These are phyloP conservation scores for Rhizopogon vesiculosus DNA, from an alignment of 768 basidiomycete species.

Conservation along the genomic window DNA sequence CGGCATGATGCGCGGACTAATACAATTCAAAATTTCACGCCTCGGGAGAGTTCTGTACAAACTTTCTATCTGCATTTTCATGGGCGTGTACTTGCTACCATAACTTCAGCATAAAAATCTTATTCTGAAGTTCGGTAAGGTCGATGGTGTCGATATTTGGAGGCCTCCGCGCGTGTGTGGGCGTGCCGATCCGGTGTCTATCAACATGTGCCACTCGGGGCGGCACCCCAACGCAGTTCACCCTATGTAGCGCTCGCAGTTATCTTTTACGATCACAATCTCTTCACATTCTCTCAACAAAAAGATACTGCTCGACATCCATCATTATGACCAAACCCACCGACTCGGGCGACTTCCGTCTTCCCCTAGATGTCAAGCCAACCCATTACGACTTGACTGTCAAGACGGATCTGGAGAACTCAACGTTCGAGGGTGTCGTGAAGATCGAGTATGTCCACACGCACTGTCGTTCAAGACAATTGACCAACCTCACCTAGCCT, in stretches of 20 bases:
- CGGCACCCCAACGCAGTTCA: neutral
- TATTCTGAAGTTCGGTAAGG: neutral
- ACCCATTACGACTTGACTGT: constrained; percentile 76
- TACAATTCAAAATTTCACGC: too few species aligned
- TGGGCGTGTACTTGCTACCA: too few species aligned
- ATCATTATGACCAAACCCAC: constrained; percentile 7
- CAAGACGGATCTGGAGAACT: constrained; percentile 76
- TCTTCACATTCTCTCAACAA: neutral
- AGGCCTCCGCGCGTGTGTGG: constrained; percentile 3
- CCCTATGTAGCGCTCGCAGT: constrained; percentile 1
- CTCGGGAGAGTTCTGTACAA: too few species aligned
- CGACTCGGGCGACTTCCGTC: constrained; percentile 32
- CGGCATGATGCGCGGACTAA: too few species aligned
- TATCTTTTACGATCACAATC: neutral
- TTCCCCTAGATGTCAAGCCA: constrained; percentile 64
- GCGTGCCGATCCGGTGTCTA: neutral
- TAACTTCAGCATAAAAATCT: too few species aligned
- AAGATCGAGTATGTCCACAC: constrained; percentile 52
- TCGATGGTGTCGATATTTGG: constrained; percentile 12
- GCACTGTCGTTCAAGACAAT: neutral
- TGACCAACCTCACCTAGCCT: constrained; percentile 38
- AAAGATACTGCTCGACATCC: constrained; percentile 8
- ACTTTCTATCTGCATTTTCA: too few species aligned
- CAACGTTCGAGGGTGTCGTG: constrained; percentile 73
- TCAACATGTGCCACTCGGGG: neutral